Percentiles rank a stretch among this genome's conserved stretches.
Conservation (phyloP, 139 green algal species). For the Nannochloris sp. region DNA sequence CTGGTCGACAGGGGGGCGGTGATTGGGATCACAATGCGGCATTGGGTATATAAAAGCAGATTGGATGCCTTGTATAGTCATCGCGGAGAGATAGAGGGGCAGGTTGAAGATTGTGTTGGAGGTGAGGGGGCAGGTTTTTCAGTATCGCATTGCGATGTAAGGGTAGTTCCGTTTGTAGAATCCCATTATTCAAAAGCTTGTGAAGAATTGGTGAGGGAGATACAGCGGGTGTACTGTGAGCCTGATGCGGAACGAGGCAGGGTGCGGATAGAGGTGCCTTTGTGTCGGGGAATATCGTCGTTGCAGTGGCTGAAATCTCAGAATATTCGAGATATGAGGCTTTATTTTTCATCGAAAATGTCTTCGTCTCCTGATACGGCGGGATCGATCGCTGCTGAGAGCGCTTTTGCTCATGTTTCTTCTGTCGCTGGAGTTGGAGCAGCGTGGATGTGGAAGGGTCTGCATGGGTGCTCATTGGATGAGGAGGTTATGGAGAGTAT, state of each 20-base stretch:
- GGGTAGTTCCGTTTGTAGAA: too few relatives aligned
- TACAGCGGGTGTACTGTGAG: neutral
- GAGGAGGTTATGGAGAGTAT: constrained; percentile 38
- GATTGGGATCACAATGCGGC: too few relatives aligned
- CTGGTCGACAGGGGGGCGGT: too few relatives aligned
- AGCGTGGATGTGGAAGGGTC: constrained; percentile 70
- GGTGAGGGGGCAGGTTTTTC: too few relatives aligned
- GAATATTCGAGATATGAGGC: neutral
- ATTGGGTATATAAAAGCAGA: too few relatives aligned
- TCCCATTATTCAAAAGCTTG: too few relatives aligned
- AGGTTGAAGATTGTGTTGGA: too few relatives aligned
- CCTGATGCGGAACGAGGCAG: constrained; percentile 11
- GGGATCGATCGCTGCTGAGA: constrained; percentile 36
- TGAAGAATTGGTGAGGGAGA: too few relatives aligned
- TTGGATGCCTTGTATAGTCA: too few relatives aligned
- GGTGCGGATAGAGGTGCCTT: constrained; percentile 37
- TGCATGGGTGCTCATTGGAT: constrained; percentile 31
- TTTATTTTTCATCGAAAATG: constrained; percentile 70
- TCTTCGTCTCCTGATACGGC: constrained; percentile 58
- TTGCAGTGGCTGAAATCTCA: constrained; percentile 44
- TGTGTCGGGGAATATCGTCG: constrained; percentile 19
- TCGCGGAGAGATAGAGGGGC: too few relatives aligned
- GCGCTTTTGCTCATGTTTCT: constrained; percentile 27
- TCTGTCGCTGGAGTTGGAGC: constrained; percentile 58
- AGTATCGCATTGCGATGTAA: too few relatives aligned